Conservation (phyloP, 2,329 filamentous ascomycete species). For the Aspergillus hiratsukae region DNA sequence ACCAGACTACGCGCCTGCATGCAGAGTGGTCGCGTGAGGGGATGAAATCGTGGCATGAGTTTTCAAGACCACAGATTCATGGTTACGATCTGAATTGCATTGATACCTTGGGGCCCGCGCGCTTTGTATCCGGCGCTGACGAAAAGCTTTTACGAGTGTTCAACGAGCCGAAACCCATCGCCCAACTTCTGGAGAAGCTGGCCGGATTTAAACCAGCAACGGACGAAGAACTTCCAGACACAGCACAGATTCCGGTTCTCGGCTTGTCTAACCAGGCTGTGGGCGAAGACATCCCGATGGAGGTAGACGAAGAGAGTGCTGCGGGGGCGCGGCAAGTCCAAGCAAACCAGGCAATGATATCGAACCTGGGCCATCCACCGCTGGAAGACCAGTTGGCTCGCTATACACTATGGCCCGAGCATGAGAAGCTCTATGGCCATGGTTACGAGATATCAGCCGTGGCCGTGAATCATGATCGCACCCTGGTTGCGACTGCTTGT, state of each 20-base stretch:
- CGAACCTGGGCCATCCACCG: conserved; percentile 69
- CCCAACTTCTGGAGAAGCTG: conserved; percentile 64
- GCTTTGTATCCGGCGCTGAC: conserved; percentile 91
- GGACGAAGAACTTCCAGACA: conserved; percentile 62
- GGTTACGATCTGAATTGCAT: conserved; percentile 97
- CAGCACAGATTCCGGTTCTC: conserved; percentile 89
- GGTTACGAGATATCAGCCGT: conserved; percentile 94
- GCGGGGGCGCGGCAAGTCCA: conserved; percentile 14
- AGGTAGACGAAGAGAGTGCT: conserved; percentile 41
- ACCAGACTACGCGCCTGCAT: conserved; percentile 89
- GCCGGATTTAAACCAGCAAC: conserved; percentile 53
- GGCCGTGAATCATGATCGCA: conserved; percentile 69
- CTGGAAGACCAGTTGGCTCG: conserved; percentile 85
- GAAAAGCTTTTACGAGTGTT: conserved; percentile 98
- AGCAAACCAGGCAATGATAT: conserved; percentile 18
- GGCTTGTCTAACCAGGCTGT: conserved; percentile 95
- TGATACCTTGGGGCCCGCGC: conserved; percentile 64
- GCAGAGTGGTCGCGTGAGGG: conserved; percentile 64
- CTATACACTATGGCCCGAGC: conserved; percentile 91
- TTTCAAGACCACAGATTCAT: conserved; percentile 92
- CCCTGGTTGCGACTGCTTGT: conserved; percentile 82
- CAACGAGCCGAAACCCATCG: conserved; percentile 78
- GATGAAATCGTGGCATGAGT: conserved; percentile 78
- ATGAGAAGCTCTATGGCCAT: conserved; percentile 95
- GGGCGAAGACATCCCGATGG: conserved; percentile 38